phyloP scores from a whole-genome alignment of 352 stramenopile genomes.

The Nothophytophthora sp. region DNA sequence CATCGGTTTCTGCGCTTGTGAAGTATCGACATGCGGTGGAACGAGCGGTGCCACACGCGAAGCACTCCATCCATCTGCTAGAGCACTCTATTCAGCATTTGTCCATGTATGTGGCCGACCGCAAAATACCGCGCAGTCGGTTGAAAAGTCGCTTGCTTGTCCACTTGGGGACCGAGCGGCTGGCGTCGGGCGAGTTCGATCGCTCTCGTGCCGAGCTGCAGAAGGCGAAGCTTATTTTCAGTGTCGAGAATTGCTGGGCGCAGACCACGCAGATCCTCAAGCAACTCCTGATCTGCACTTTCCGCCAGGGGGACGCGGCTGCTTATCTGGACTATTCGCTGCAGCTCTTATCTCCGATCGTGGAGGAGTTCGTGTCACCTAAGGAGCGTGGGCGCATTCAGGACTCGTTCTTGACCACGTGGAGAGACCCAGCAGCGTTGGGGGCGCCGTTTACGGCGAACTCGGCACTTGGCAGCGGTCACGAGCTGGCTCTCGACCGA shows the following conservation, averaged over 20 bases:
- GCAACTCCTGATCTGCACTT: conserved; percentile 74
- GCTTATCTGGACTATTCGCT: conserved; percentile 80
- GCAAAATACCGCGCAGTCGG: conserved; percentile 60
- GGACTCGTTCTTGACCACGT: conserved; percentile 63
- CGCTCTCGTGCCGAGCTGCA: conserved; percentile 64
- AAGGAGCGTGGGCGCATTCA: conserved; percentile 61
- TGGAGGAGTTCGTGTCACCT: conserved; percentile 68
- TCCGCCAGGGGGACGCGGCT: conserved; percentile 66
- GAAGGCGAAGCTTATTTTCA: conserved; percentile 64
- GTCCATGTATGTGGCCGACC: conserved; percentile 62
- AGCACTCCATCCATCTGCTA: conserved; percentile 71
- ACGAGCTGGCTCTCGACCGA: conserved; percentile 55
- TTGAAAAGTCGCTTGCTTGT: conserved; percentile 80
- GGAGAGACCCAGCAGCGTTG: conserved; percentile 44
- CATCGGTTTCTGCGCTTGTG: conserved; percentile 55
- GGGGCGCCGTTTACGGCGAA: conserved; percentile 41
- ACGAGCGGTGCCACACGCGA: conserved; percentile 60
- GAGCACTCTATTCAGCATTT: conserved; percentile 80
- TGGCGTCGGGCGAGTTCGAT: conserved; percentile 72
- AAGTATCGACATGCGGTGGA: conserved; percentile 73
- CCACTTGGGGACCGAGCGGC: conserved; percentile 70
- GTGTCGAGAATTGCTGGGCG: conserved; percentile 71
- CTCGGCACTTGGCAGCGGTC: conserved; percentile 35
- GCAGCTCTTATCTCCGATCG: conserved; percentile 70
- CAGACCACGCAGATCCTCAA: conserved; percentile 75